Percentiles rank a stretch among this genome's conserved stretches.
These are phyloP conservation scores for Pogostemon cablin DNA, from an alignment of 257 asterid genomes.

Conservation along the genomic window DNA sequence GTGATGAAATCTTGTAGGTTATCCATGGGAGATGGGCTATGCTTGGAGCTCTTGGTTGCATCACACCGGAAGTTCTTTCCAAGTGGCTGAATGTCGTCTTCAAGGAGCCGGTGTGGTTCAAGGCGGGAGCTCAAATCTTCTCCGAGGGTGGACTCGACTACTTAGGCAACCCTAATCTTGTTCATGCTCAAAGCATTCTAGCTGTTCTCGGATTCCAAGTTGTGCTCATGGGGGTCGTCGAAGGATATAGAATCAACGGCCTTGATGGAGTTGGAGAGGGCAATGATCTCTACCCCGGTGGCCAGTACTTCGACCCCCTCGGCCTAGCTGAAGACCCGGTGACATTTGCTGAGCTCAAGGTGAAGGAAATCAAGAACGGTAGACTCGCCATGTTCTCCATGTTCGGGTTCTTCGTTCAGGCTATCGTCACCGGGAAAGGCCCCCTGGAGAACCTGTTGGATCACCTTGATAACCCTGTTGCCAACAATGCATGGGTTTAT, in stretches of 20 bases:
- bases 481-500: slow-evolving; percentile 82
- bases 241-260: slow-evolving; percentile 77
- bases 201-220: slow-evolving; percentile 85
- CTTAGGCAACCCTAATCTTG: slow-evolving; percentile 77
- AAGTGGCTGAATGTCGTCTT: slow-evolving; percentile 59
- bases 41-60: slow-evolving; percentile 83
- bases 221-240: slow-evolving; percentile 78
- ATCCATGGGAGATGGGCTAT: slow-evolving; percentile 83
- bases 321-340: slow-evolving; percentile 75
- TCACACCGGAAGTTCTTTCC: slow-evolving; percentile 73
- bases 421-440: slow-evolving; percentile 65
- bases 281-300: slow-evolving; percentile 81
- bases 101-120: slow-evolving; percentile 88
- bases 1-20: slow-evolving; percentile 42
- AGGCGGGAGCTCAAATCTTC: slow-evolving; percentile 82
- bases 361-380: slow-evolving; percentile 82
- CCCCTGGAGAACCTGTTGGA: slow-evolving; percentile 73
- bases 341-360: slow-evolving; percentile 76
- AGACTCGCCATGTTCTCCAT: slow-evolving; percentile 85
- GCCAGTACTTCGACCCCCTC: slow-evolving; percentile 80
- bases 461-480: slow-evolving; percentile 85
- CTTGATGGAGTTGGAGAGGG: slow-evolving; percentile 85
- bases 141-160: slow-evolving; percentile 78
- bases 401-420: slow-evolving; percentile 75
- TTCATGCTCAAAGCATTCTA: slow-evolving; percentile 83